Evolutionary conservation across 257 asterid species (phyloP).

Genomic region (Apocynum venetum): DNA sequence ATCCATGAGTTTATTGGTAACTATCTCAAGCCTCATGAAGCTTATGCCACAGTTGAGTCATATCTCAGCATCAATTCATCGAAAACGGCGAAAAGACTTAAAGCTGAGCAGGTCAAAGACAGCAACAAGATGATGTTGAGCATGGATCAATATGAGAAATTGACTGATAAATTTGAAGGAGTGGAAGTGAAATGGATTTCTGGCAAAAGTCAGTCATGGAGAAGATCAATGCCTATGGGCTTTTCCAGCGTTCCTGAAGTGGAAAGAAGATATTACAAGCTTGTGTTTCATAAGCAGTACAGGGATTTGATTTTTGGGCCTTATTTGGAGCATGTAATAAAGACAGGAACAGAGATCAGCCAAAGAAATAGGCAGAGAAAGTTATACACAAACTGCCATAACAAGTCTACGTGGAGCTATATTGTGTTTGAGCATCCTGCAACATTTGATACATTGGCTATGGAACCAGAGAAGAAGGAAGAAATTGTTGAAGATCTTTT

Average conservation of each 20-base stretch:
- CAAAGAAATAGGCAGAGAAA: conserved; percentile 18
- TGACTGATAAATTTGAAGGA: conserved; percentile 33
- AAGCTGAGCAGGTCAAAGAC: conserved; percentile 41
- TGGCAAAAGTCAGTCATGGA: conserved; percentile 18
- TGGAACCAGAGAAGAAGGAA: conserved; percentile 20
- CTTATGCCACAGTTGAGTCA: conserved; percentile 40
- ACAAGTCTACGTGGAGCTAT: conserved; percentile 21
- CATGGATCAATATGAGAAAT: conserved; percentile 46
- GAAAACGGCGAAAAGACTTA: conserved; percentile 34
- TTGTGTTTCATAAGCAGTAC: conserved; percentile 24
- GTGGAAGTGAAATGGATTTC: conserved; percentile 35
- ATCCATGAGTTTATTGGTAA: conserved; percentile 41
- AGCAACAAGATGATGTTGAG: conserved; percentile 35
- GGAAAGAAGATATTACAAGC: conserved; percentile 21
- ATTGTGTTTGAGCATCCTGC: conserved; percentile 30
- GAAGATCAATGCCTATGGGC: not conserved
- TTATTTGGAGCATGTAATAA: conserved; percentile 29
- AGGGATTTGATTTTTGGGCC: conserved; percentile 13
- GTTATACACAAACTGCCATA: conserved; percentile 26
- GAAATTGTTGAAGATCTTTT: conserved; percentile 23
- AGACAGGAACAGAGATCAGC: conserved; percentile 21
- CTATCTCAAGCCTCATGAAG: conserved; percentile 39
- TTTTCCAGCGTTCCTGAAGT: conserved; percentile 2
- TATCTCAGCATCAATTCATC: conserved; percentile 38
- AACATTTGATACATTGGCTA: conserved; percentile 21